Base-by-base conservation (phyloP, 2,329 filamentous ascomycete species). In the Neocatenulostroma microsporum region DNA sequence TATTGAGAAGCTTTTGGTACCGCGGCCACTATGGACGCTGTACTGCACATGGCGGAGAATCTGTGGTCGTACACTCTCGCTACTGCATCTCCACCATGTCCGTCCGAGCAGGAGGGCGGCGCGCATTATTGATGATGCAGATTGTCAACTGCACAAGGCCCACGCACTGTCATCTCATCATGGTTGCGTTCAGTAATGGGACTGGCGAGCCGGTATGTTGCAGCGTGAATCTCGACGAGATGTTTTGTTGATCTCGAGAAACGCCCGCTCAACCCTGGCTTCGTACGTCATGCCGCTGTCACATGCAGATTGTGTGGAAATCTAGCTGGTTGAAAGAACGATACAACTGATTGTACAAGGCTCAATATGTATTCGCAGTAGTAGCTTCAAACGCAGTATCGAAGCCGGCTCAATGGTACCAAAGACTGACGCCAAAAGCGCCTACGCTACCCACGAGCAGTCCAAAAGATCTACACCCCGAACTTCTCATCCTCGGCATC, bases 1-100 rank as follows among this genome's bases (percentile, higher is more conserved):
- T n/a, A 46, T 47, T 2, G 50, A 48, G 40, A 56, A 51, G 28
- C 27, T 47, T 9, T 47, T 50, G 2, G 36, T 30, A 9, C 35
- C 36, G 10, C 48, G 44, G 15, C 54, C 51, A 36, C 53, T 55
- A 9, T 46, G 46, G 3, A 53, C 34, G 47, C 42, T 53, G 42
- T 49, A 51, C 23, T 53, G 49, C 21, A 58, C 45, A 24, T 56
- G 51, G 34, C 54, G 53, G 3, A 53, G 34, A 21, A 55, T 36
- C 31, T 52, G 55, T 23, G 54, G 53, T n/a, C 53, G 54, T 14
- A 49, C 26, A 12, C 44, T 24, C 34, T 45, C 40, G 31, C 43
- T 45, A 32, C 40, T 36, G 45, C 34, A 39, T 36, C 40, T 39
- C 36, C 47, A 39, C 38, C 51, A 53, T 37, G 42, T 47, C 39